These are phyloP conservation scores for Plasmodium falciparum DNA, from an alignment of 169 alveolate genomes.

Conservation along the genomic window DNA sequence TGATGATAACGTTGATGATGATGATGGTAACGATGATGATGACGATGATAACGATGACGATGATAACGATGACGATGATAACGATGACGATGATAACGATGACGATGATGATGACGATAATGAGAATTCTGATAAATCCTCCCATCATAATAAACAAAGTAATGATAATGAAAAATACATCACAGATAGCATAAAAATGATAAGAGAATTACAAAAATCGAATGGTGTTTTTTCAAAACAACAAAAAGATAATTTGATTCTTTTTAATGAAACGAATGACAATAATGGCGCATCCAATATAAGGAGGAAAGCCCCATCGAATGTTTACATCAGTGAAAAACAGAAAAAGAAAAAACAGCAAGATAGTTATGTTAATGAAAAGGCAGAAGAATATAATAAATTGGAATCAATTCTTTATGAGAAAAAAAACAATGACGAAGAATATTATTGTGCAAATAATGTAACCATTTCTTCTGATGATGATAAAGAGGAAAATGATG, in stretches of 20 bases:
- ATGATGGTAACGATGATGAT: conserved; percentile 72
- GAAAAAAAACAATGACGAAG: conserved; percentile 29
- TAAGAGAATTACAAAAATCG: conserved; percentile 88
- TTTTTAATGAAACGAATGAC: conserved; percentile 73
- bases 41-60: not conserved
- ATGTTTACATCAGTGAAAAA: conserved; percentile 36
- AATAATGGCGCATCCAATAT: conserved; percentile 62
- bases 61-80: not conserved
- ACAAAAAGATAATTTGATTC: conserved; percentile 74
- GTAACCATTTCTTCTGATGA: not conserved
- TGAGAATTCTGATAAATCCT: conserved; percentile 12
- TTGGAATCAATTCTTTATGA: conserved; percentile 41
- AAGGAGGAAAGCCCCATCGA: conserved; percentile 68
- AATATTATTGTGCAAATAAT: conserved; percentile 6
- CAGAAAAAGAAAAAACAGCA: conserved; percentile 49
- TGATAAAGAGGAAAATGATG: not conserved
- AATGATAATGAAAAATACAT: conserved; percentile 48
- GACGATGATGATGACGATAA: conserved; percentile 21
- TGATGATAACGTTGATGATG: conserved; percentile 59
- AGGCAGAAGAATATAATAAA: conserved; percentile 28
- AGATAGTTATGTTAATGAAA: conserved; percentile 41
- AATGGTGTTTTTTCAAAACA: conserved; percentile 60
- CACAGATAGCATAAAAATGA: conserved; percentile 91
- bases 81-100: conserved; percentile 30
- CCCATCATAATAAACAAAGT: not conserved